phyloP scores from a whole-genome alignment of 2,329 filamentous ascomycete species.

The Scedosporium boydii region DNA sequence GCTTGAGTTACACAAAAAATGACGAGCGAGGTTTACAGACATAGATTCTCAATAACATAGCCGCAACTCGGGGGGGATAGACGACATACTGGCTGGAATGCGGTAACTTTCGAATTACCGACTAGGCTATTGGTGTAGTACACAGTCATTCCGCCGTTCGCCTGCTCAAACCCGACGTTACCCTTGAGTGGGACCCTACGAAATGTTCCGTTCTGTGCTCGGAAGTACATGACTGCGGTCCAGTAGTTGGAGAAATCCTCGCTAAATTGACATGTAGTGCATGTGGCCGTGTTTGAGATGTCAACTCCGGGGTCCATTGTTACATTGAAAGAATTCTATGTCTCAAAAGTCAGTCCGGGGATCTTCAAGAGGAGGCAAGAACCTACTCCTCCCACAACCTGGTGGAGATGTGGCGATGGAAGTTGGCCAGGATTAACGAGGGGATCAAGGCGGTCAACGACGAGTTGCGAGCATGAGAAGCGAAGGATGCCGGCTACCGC shows the following conservation, averaged over 20 bases:
- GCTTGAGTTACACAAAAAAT: too few relatives aligned
- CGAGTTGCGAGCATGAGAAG: conserved; percentile 37
- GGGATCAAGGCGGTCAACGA: conserved; percentile 24
- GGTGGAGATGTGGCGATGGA: conserved; percentile 27
- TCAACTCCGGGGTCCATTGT: not conserved
- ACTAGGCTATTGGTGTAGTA: conserved; percentile 25
- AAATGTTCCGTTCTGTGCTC: conserved; percentile 34
- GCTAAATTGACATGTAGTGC: conserved; percentile 21
- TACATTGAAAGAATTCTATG: too few relatives aligned
- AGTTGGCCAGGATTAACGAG: conserved; percentile 6
- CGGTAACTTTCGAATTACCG: conserved; percentile 17
- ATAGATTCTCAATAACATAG: not conserved
- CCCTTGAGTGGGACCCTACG: conserved; percentile 57
- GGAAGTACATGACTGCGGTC: conserved; percentile 24
- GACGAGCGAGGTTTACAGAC: not conserved
- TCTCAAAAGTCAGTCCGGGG: too few relatives aligned
- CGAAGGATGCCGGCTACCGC: conserved; percentile 7
- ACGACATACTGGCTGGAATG: conserved; percentile 20
- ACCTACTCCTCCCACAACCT: conserved; percentile 25
- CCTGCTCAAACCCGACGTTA: conserved; percentile 21
- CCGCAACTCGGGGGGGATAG: not conserved
- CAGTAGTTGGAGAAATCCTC: conserved; percentile 24
- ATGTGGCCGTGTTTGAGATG: not conserved
- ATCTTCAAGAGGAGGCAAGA: too few relatives aligned
- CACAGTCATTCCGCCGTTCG: conserved; percentile 25